Conservation (phyloP, 805 yeast genomes). For the Yarrowia hollandica region DNA sequence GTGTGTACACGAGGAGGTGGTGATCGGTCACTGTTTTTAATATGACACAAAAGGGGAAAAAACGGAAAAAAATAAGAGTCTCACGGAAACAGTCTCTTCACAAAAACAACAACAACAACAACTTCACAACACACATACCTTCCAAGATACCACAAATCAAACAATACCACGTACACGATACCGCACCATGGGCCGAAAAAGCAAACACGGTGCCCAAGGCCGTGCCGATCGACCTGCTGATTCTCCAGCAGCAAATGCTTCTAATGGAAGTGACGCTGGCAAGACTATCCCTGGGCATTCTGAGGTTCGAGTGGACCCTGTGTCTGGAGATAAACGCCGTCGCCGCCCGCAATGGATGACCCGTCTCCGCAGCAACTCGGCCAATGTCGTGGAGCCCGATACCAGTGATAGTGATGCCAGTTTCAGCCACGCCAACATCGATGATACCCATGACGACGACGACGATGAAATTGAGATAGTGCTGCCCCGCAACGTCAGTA, state of each 20-base stretch:
- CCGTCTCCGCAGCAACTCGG: constrained; percentile 11
- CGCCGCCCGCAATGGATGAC: constrained; percentile 27
- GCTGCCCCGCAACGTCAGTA: constrained; percentile 13
- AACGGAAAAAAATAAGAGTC: neutral
- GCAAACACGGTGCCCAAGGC: neutral
- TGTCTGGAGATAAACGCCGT: constrained; percentile 22
- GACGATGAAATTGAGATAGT: constrained; percentile 22
- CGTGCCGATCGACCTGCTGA: constrained; percentile 13
- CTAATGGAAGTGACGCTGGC: constrained; percentile 24
- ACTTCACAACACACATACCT: neutral
- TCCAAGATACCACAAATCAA: neutral
- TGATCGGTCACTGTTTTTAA: too few relatives aligned
- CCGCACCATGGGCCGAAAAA: constrained; percentile 1
- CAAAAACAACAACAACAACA: too few relatives aligned
- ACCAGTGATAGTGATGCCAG: constrained; percentile 9
- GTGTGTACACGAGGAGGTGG: too few relatives aligned
- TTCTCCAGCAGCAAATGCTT: constrained; percentile 10
- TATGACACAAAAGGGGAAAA: constrained; percentile 1
- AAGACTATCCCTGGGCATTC: constrained; percentile 23
- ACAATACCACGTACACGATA: neutral
- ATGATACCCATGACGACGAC: constrained; percentile 27
- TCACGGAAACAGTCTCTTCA: neutral
- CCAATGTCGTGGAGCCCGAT: constrained; percentile 1
- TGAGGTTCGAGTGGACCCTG: constrained; percentile 22
- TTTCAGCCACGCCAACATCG: neutral